A percentile compares a stretch with the other conserved stretches of the same genome.
These are phyloP conservation scores for Desmodesmus armatus DNA, from an alignment of 139 green algal genomes.

Conservation along the genomic window DNA sequence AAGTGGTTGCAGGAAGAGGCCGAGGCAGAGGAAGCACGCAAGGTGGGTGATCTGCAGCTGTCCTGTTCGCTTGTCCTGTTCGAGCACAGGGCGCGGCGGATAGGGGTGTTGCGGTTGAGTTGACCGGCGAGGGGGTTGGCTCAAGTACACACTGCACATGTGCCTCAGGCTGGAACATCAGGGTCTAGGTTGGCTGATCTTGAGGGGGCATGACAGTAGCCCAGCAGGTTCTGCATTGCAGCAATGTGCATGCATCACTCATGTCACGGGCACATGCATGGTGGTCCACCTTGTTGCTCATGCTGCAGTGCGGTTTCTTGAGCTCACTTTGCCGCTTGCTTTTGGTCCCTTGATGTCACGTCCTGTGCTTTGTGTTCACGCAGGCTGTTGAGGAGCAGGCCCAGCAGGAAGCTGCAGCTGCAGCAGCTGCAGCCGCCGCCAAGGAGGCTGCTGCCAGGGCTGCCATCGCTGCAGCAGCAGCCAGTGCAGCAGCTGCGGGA, in stretches of 20 bases:
- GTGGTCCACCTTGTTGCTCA: background rate
- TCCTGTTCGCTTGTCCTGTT: background rate
- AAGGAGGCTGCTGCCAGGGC: background rate
- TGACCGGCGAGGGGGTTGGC: too few relatives aligned
- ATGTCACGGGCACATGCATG: background rate
- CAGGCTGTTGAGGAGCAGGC: background rate
- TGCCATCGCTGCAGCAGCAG: background rate
- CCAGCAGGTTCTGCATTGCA: background rate
- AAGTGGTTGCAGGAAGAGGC: constrained; percentile 69
- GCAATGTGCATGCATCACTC: background rate
- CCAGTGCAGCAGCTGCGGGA: background rate
- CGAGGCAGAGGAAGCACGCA: constrained; percentile 36
- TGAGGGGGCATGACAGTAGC: background rate
- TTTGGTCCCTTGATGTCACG: background rate
- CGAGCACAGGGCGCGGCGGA: too few relatives aligned
- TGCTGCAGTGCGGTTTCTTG: too few relatives aligned
- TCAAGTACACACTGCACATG: background rate
- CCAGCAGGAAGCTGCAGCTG: constrained; percentile 5
- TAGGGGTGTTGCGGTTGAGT: too few relatives aligned
- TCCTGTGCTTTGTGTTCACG: too few relatives aligned
- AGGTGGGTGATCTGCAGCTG: background rate
- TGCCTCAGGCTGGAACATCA: constrained; percentile 4
- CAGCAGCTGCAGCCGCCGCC: background rate
- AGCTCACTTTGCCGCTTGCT: background rate
- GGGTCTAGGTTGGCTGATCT: background rate